Percentiles rank a stretch among this genome's conserved stretches.
Conservation (phyloP, 164 flowering plant genomes). For the Liriodendron chinense region DNA sequence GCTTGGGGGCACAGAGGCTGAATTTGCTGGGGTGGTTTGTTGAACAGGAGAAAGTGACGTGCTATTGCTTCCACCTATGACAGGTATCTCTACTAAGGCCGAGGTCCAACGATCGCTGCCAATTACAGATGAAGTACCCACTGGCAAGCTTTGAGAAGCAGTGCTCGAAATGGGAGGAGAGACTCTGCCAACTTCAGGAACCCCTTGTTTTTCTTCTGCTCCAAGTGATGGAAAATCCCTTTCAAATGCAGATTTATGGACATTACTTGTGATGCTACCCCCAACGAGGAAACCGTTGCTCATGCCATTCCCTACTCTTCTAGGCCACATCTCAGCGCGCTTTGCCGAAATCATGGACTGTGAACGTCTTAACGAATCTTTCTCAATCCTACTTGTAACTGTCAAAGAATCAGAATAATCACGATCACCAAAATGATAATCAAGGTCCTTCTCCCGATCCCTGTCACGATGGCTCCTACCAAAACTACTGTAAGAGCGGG, state of each 20-base stretch:
- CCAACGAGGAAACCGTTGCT: slow-evolving; percentile 31
- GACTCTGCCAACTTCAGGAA: slow-evolving; percentile 55
- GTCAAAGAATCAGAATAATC: slow-evolving; percentile 42
- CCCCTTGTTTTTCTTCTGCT: slow-evolving; percentile 56
- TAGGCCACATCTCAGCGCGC: slow-evolving; percentile 42
- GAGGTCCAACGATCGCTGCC: slow-evolving; percentile 88
- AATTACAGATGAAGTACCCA: slow-evolving; percentile 49
- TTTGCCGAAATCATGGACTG: slow-evolving; percentile 58
- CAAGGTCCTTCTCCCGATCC: slow-evolving; percentile 49
- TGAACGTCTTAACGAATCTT: slow-evolving; percentile 52
- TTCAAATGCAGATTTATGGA: slow-evolving; percentile 49
- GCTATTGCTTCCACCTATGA: slow-evolving; percentile 40
- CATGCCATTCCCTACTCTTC: slow-evolving; percentile 25
- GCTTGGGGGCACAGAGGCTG: slow-evolving; percentile 31
- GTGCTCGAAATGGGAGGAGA: slow-evolving; percentile 65
- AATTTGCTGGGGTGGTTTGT: slow-evolving; percentile 32
- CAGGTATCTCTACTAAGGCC: slow-evolving; percentile 78
- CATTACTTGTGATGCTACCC: slow-evolving; percentile 25
- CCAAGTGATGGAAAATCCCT: slow-evolving; percentile 72
- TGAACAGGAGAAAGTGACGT: slow-evolving; percentile 32
- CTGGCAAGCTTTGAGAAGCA: slow-evolving; percentile 56
- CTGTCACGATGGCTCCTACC: slow-evolving; percentile 63
- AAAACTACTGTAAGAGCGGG: slow-evolving; percentile 65
- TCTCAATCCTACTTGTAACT: slow-evolving; percentile 39
- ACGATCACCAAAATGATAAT: slow-evolving; percentile 30